Conservation (phyloP, 2,329 filamentous ascomycete species). For the Phaeoacremonium minimum region DNA sequence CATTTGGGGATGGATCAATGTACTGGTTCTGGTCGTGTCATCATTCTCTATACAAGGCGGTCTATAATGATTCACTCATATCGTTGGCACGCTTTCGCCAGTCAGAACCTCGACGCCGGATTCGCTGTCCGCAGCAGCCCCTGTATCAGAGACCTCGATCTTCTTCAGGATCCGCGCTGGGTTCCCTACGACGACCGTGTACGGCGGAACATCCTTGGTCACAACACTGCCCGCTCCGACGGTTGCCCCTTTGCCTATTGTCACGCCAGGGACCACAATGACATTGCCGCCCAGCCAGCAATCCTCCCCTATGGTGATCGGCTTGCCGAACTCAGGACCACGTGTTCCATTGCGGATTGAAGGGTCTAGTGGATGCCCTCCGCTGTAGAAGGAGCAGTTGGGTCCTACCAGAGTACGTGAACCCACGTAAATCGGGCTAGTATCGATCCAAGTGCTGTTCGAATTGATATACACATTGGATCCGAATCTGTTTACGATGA, state of each 20-base stretch:
- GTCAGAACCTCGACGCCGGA: constrained; percentile 4
- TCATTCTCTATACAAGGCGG: constrained; percentile 93
- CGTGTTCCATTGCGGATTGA: constrained; percentile 66
- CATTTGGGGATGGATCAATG: constrained; percentile 81
- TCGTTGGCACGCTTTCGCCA: too few species aligned
- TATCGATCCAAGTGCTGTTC: constrained; percentile 74
- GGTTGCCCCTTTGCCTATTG: constrained; percentile 67
- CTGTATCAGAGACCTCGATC: constrained; percentile 24
- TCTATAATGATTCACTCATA: constrained; percentile 50
- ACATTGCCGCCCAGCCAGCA: constrained; percentile 75
- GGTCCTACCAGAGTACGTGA: constrained; percentile 75
- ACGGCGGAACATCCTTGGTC: constrained; percentile 68
- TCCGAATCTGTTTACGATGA: constrained; percentile 45
- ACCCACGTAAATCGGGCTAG: constrained; percentile 69
- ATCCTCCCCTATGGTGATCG: constrained; percentile 74
- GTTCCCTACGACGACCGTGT: constrained; percentile 61
- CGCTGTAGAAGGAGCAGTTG: constrained; percentile 72
- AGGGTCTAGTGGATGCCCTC: constrained; percentile 73
- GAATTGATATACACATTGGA: constrained; percentile 70
- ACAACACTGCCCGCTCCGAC: constrained; percentile 82
- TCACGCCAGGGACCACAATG: constrained; percentile 70
- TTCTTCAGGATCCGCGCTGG: constrained; percentile 55
- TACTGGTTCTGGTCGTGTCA: constrained; percentile 76
- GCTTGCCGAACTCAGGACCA: constrained; percentile 70
- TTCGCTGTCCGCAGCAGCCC: neutral